phyloP scores from a whole-genome alignment of 2,329 filamentous ascomycete genomes.

The Fusarium robinianum region DNA sequence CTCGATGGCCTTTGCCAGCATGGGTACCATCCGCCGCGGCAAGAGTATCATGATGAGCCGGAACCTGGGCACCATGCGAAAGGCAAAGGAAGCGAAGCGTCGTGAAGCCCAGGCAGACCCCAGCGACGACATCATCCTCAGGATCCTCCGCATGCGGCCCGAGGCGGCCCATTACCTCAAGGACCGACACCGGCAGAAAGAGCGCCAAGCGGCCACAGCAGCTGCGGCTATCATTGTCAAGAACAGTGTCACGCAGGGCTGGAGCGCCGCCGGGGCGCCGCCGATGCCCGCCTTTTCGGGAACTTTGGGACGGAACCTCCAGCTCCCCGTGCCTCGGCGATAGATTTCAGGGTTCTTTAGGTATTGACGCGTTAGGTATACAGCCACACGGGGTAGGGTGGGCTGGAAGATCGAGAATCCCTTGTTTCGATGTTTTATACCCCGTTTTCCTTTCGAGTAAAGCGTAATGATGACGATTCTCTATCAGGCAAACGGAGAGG shows the following conservation, averaged over 20 bases:
- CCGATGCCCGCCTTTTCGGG: constrained; percentile 37
- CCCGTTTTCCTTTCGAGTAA: too few relatives aligned
- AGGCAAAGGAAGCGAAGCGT: constrained; percentile 93
- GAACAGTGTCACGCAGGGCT: constrained; percentile 74
- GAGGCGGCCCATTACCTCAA: constrained; percentile 87
- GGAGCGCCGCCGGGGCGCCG: constrained; percentile 48
- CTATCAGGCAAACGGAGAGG: not conserved
- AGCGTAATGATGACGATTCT: too few relatives aligned
- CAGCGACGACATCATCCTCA: constrained; percentile 95
- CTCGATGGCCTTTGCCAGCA: constrained; percentile 60
- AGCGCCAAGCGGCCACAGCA: constrained; percentile 84
- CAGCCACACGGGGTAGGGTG: too few relatives aligned
- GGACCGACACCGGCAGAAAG: constrained; percentile 90
- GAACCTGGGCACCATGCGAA: constrained; percentile 94
- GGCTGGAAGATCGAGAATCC: constrained; percentile 12
- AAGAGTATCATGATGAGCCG: constrained; percentile 91
- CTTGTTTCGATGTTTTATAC: not conserved
- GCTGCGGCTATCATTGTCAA: constrained; percentile 93
- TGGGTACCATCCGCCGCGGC: constrained; percentile 67
- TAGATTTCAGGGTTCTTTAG: too few relatives aligned
- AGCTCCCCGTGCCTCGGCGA: constrained; percentile 56
- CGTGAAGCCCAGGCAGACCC: constrained; percentile 96
- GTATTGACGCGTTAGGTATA: too few relatives aligned
- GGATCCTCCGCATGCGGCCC: constrained; percentile 92
- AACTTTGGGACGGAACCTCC: constrained; percentile 52